Conservation (phyloP, 1,139 yeast species). For the Suhomyces coccinellae region DNA sequence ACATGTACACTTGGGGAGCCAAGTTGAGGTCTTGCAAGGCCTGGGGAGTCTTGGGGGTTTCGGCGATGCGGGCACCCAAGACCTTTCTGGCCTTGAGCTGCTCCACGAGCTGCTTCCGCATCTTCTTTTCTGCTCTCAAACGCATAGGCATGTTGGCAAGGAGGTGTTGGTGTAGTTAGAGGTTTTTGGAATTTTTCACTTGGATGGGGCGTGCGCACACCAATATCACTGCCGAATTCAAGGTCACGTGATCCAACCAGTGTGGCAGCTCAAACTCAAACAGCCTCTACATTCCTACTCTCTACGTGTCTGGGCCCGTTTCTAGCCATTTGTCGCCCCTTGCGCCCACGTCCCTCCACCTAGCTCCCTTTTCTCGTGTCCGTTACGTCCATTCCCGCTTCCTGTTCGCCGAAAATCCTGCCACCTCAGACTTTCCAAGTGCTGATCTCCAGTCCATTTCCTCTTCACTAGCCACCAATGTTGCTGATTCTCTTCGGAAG, state of each 20-base stretch:
- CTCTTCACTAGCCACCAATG: background rate
- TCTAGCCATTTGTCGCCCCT: too few species aligned
- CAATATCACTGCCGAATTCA: background rate
- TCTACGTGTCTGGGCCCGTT: too few species aligned
- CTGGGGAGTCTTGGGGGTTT: constrained; percentile 36
- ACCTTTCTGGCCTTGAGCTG: constrained; percentile 47
- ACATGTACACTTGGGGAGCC: constrained; percentile 82
- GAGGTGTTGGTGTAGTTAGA: background rate
- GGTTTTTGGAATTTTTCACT: constrained; percentile 6
- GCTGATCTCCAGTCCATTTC: background rate
- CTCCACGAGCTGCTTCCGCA: constrained; percentile 51
- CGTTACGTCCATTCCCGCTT: background rate
- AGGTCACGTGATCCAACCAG: background rate
- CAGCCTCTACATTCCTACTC: background rate
- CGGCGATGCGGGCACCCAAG: constrained; percentile 47
- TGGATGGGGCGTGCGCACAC: background rate
- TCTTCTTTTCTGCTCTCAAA: constrained; percentile 49
- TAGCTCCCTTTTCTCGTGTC: background rate
- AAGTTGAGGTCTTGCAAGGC: constrained; percentile 42
- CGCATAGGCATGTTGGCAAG: constrained; percentile 41
- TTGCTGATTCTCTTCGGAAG: constrained; percentile 11
- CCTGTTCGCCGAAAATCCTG: background rate
- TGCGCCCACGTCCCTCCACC: too few species aligned
- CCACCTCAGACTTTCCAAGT: background rate
- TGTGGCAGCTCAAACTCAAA: background rate